Percentiles rank a stretch among this genome's conserved stretches.
Evolutionary conservation across 2,329 filamentous ascomycete species (phyloP).

Genomic region (Pseudohalonectria lignicola): DNA sequence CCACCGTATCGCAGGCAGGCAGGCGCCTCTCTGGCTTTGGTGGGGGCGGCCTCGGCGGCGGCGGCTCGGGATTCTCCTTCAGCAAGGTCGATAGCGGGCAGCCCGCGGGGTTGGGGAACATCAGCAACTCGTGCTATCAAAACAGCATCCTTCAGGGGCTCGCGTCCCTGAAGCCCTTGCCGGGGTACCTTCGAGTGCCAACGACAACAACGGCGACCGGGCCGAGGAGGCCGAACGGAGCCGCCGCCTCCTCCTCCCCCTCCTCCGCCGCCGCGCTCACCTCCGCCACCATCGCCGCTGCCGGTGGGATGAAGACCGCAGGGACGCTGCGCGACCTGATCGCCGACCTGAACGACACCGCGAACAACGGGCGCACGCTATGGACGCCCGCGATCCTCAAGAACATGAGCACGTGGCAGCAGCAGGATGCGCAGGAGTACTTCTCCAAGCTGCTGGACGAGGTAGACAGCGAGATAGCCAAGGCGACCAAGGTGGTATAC

Average conservation of each 20-base stretch:
- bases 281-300: constrained; percentile 26
- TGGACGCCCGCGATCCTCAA: constrained; percentile 78
- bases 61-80: constrained; percentile 13
- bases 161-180: constrained; percentile 62
- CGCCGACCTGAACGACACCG: constrained; percentile 54
- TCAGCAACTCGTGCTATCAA: constrained; percentile 94
- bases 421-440: constrained; percentile 97
- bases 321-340: constrained; percentile 53
- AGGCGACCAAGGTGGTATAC: constrained; percentile 25
- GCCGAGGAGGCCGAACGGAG: neutral
- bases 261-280: constrained; percentile 11
- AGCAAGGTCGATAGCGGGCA: constrained; percentile 27
- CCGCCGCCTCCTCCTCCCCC: too few species aligned
- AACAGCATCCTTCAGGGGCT: constrained; percentile 88
- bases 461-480: constrained; percentile 64
- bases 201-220: neutral
- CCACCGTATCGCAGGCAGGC: constrained; percentile 45
- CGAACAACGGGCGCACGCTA: constrained; percentile 63
- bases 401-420: constrained; percentile 88
- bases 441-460: constrained; percentile 83
- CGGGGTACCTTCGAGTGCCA: constrained; percentile 42
- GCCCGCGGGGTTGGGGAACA: constrained; percentile 71
- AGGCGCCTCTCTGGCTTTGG: constrained; percentile 16
- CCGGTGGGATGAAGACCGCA: constrained; percentile 7
- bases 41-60: constrained; percentile 34